Percentiles rank a stretch among this genome's conserved stretches.
These are phyloP conservation scores for Schizophyllum amplum DNA, from an alignment of 1,284 basidiomycete genomes.

Conservation along the genomic window DNA sequence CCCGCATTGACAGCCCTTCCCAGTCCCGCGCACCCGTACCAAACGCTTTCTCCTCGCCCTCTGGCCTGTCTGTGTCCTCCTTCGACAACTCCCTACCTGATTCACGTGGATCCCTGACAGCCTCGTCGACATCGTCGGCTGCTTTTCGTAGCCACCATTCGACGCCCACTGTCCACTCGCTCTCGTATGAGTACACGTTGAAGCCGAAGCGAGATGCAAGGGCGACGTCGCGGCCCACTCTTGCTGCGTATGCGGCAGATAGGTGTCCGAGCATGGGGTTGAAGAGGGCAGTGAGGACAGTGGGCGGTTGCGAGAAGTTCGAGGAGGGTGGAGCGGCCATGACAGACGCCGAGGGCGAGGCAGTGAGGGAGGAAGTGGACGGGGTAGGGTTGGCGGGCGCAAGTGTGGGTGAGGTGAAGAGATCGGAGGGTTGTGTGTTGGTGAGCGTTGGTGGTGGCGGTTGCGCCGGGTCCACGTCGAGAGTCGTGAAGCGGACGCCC, in stretches of 20 bases:
- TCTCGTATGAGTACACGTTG: slow-evolving; percentile 95
- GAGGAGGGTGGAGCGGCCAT: slow-evolving; percentile 15
- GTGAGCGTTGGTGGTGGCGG: neutral
- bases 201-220: slow-evolving; percentile 91
- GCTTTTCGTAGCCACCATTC: slow-evolving; percentile 80
- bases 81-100: neutral
- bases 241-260: slow-evolving; percentile 85
- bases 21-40: neutral
- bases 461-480: slow-evolving; percentile 20
- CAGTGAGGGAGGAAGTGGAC: slow-evolving; percentile 16
- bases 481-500: slow-evolving; percentile 85
- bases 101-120: slow-evolving; percentile 13
- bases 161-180: slow-evolving; percentile 90
- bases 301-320: slow-evolving; percentile 68
- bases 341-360: slow-evolving; percentile 28
- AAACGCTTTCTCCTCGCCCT: neutral
- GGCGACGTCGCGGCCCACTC: slow-evolving; percentile 80
- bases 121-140: slow-evolving; percentile 14
- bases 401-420: neutral
- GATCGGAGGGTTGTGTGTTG: neutral
- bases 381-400: neutral
- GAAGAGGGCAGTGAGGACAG: slow-evolving; percentile 89
- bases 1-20: neutral
- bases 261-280: slow-evolving; percentile 97
- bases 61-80: neutral